Evolutionary conservation across 1,284 basidiomycete species (phyloP).

Genomic region (Tausonia pullulans): DNA sequence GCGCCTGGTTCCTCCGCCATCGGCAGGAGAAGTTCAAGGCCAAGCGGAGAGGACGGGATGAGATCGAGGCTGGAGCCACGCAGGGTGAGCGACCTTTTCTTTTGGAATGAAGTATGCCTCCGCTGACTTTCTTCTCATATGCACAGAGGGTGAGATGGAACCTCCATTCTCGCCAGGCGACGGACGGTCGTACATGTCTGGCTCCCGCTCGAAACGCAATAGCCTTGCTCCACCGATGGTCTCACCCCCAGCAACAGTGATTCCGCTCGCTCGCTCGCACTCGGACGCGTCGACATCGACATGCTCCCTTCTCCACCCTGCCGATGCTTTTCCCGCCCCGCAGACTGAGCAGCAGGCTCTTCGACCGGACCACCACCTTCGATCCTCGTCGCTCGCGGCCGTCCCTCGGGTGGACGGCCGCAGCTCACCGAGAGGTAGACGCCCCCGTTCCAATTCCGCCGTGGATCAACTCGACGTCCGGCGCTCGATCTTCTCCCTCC

Average conservation of each 20-base stretch:
- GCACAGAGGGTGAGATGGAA: too few species aligned
- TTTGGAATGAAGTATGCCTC: too few species aligned
- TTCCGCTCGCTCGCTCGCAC: not conserved
- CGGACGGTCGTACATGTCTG: too few species aligned
- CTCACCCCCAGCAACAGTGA: not conserved
- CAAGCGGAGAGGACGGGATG: constrained; percentile 11
- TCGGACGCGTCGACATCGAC: too few species aligned
- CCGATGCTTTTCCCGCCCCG: too few species aligned
- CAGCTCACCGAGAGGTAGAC: too few species aligned
- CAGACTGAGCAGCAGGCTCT: not conserved
- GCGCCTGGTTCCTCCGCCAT: constrained; percentile 53
- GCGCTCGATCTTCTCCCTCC: constrained; percentile 55
- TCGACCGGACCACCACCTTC: not conserved
- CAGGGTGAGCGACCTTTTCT: too few species aligned
- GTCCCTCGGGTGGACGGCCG: too few species aligned
- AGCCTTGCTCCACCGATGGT: not conserved
- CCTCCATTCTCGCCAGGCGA: too few species aligned
- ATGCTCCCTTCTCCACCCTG: too few species aligned
- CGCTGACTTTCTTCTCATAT: too few species aligned
- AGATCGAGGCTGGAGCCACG: constrained; percentile 14
- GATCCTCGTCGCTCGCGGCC: not conserved
- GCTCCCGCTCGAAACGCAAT: not conserved
- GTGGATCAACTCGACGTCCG: constrained; percentile 22
- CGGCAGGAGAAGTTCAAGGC: constrained; percentile 28
- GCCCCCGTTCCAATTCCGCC: not conserved